phyloP scores from a whole-genome alignment of 192 early-diverging fungal species.

The Dimargaris xerosporica region DNA sequence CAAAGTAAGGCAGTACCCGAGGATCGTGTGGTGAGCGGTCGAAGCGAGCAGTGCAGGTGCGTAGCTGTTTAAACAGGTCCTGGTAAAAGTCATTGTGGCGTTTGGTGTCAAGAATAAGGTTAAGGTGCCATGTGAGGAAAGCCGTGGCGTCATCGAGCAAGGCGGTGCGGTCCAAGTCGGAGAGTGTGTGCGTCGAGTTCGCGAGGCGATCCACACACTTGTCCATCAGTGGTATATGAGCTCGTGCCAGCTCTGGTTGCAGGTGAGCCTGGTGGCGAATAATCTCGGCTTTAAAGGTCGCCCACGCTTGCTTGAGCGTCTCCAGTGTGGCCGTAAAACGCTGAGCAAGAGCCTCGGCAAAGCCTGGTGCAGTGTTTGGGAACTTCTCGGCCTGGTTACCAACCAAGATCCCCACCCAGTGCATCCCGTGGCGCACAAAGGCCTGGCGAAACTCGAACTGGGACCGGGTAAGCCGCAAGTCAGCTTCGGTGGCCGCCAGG shows the following conservation, averaged over 20 bases:
- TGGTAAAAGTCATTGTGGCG: constrained; percentile 3
- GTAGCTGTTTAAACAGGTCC: neutral
- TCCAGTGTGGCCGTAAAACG: neutral
- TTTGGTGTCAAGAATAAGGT: neutral
- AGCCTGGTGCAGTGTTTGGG: neutral
- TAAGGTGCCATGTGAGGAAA: constrained; percentile 6
- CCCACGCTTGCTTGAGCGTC: constrained; percentile 4
- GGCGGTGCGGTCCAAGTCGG: neutral
- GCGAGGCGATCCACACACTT: neutral
- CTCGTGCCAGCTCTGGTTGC: constrained; percentile 1
- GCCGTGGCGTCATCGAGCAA: neutral
- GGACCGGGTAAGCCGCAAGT: neutral
- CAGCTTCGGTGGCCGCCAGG: neutral
- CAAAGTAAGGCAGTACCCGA: constrained; percentile 1
- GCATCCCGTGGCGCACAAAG: neutral
- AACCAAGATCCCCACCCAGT: neutral
- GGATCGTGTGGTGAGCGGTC: too few relatives aligned
- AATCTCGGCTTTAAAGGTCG: neutral
- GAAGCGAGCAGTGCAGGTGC: neutral
- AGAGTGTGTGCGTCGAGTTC: neutral
- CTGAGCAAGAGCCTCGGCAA: neutral
- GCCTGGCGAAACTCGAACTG: neutral
- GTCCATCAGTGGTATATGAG: constrained; percentile 3
- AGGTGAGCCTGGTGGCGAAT: neutral
- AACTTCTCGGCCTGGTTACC: neutral